A percentile compares a stretch with the other conserved stretches of the same genome.
Conservation (phyloP, 331 rosid species). For the Saraca asoca region DNA sequence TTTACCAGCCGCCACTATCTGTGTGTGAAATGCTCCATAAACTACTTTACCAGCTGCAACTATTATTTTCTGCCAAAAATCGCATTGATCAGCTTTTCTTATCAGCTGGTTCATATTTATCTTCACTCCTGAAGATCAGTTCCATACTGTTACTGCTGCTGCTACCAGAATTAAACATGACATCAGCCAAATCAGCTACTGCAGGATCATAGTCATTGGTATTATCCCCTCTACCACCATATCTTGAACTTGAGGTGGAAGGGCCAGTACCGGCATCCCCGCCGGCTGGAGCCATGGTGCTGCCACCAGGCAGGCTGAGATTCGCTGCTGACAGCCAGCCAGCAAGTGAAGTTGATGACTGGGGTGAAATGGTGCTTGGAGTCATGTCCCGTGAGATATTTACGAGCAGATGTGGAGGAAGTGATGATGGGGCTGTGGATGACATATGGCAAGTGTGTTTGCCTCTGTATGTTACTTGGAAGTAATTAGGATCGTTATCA, state of each 20-base stretch:
- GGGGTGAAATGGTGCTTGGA: slow-evolving; percentile 25
- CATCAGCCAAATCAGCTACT: slow-evolving; percentile 65
- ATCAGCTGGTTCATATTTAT: slow-evolving; percentile 41
- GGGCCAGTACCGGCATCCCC: slow-evolving; percentile 23
- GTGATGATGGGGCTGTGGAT: slow-evolving; percentile 69
- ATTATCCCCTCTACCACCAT: slow-evolving; percentile 10
- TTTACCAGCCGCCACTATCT: neutral
- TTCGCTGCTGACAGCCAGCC: slow-evolving; percentile 40
- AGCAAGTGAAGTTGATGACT: slow-evolving; percentile 19
- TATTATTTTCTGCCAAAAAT: neutral
- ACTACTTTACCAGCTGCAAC: neutral
- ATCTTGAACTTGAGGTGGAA: slow-evolving; percentile 27
- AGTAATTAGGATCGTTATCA: slow-evolving; percentile 59
- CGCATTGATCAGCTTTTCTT: slow-evolving; percentile 37
- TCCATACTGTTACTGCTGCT: slow-evolving; percentile 60
- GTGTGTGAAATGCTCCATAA: too few relatives aligned
- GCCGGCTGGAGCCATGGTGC: neutral
- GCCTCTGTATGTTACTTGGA: slow-evolving; percentile 55
- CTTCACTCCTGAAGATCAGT: slow-evolving; percentile 51
- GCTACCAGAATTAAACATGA: slow-evolving; percentile 62
- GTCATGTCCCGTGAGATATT: slow-evolving; percentile 28
- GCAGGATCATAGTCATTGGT: slow-evolving; percentile 40
- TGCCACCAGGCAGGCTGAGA: slow-evolving; percentile 7
- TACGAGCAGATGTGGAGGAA: slow-evolving; percentile 28
- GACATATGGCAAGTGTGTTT: slow-evolving; percentile 72